phyloP scores from a whole-genome alignment of 208 protist species.

The Borovskyia barvae region DNA sequence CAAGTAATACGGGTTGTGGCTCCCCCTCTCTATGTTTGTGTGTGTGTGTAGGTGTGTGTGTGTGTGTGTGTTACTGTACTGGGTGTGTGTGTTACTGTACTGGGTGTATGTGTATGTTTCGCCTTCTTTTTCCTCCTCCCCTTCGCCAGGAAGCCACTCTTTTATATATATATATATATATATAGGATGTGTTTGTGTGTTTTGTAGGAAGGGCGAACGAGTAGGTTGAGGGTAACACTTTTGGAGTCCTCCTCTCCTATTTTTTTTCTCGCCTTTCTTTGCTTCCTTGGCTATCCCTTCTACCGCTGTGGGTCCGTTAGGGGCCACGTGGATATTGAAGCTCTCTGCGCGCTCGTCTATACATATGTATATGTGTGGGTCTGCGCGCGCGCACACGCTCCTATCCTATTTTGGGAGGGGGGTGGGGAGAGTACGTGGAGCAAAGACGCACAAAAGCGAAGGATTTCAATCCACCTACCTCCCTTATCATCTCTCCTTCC shows the following conservation, averaged over 20 bases:
- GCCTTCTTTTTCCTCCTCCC: neutral
- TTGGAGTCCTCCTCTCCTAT: neutral
- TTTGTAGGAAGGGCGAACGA: too few relatives aligned
- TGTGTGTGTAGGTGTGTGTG: neutral
- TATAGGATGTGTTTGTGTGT: too few relatives aligned
- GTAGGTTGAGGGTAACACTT: too few relatives aligned
- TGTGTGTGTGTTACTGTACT: neutral
- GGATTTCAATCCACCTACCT: neutral
- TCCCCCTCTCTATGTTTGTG: neutral
- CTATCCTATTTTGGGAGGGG: too few relatives aligned
- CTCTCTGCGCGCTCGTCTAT: too few relatives aligned
- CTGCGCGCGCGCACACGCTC: too few relatives aligned
- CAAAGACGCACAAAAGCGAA: too few relatives aligned
- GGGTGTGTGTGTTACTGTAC: neutral
- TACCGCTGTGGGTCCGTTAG: neutral
- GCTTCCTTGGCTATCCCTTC: conserved; percentile 3
- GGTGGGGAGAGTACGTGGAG: too few relatives aligned
- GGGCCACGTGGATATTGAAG: too few relatives aligned
- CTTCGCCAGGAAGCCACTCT: conserved; percentile 1
- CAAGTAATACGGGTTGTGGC: neutral
- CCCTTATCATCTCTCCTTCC: neutral
- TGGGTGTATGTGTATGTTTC: conserved; percentile 7
- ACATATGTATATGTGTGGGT: too few relatives aligned
- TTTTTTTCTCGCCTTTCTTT: conserved; percentile 4
- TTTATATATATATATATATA: too few relatives aligned